These are phyloP conservation scores for Kodamaea leandrae DNA, from an alignment of 805 yeast species.

Conservation along the genomic window DNA sequence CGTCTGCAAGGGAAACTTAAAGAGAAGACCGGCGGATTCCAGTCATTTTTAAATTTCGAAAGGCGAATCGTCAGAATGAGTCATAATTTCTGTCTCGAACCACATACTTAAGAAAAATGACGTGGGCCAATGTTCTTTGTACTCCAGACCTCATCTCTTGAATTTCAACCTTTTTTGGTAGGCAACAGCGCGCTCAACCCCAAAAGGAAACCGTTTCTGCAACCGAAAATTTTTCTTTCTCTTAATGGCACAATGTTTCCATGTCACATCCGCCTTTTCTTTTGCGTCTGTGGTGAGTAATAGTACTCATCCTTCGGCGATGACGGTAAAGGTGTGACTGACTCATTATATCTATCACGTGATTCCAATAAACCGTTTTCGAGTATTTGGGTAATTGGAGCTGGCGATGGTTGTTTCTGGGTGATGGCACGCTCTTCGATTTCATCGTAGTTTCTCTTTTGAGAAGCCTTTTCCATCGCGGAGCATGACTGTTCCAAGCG, in stretches of 20 bases:
- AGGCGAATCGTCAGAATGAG: constrained; percentile 8
- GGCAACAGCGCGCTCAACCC: not conserved
- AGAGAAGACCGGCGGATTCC: not conserved
- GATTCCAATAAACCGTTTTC: too few relatives aligned
- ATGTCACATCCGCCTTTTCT: constrained; percentile 5
- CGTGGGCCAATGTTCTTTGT: too few relatives aligned
- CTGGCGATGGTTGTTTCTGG: too few relatives aligned
- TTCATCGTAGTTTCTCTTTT: not conserved
- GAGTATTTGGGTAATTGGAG: too few relatives aligned
- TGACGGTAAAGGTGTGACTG: not conserved
- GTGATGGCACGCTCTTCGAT: not conserved
- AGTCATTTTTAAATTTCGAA: constrained; percentile 6
- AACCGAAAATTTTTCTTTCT: constrained; percentile 1
- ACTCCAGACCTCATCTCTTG: not conserved
- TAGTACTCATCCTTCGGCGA: constrained; percentile 4
- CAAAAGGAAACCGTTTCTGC: not conserved
- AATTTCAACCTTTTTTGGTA: not conserved
- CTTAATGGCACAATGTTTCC: too few relatives aligned
- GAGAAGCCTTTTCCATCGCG: not conserved
- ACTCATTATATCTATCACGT: not conserved
- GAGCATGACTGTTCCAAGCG: constrained; percentile 11
- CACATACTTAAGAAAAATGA: not conserved
- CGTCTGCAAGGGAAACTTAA: not conserved
- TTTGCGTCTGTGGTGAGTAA: constrained; percentile 1
- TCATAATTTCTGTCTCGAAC: constrained; percentile 7